phyloP scores from a whole-genome alignment of 805 yeast species.

The Metschnikowia noctiluminum region DNA sequence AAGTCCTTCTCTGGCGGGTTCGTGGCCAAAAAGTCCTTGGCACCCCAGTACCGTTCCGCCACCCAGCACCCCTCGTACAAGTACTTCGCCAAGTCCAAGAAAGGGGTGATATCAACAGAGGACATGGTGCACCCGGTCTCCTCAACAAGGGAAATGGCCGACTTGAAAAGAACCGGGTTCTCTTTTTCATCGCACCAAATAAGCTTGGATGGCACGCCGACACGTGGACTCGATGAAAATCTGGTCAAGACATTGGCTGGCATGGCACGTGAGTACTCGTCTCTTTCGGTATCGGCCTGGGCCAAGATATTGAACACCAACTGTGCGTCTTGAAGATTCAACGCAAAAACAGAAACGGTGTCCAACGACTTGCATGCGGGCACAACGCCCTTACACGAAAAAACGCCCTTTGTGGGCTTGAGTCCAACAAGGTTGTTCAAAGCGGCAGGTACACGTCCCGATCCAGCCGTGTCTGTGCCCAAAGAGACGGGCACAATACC shows the following conservation, averaged over 20 bases:
- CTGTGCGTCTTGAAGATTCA: conserved; percentile 82
- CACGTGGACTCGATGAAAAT: conserved; percentile 56
- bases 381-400: conserved; percentile 88
- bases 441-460: conserved; percentile 97
- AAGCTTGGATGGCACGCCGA: conserved; percentile 74
- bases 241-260: conserved; percentile 63
- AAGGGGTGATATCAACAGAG: conserved; percentile 67
- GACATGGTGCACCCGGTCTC: conserved; percentile 52
- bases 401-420: conserved; percentile 87
- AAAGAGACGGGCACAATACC: conserved; percentile 86
- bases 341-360: conserved; percentile 83
- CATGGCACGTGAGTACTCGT: conserved; percentile 75
- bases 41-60: conserved; percentile 87
- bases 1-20: conserved; percentile 67
- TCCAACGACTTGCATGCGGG: conserved; percentile 96
- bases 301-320: conserved; percentile 68
- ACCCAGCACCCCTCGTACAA: conserved; percentile 99
- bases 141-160: conserved; percentile 51
- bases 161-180: conserved; percentile 65
- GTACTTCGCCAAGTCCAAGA: conserved; percentile 78
- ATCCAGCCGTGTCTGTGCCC: conserved; percentile 98
- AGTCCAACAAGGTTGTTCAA: conserved; percentile 88
- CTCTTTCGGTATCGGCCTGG: conserved; percentile 59
- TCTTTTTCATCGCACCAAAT: conserved; percentile 80
- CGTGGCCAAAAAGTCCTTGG: conserved; percentile 64